Base-by-base conservation (phyloP, 257 asterid species). In the Solanum chiquidenum region DNA sequence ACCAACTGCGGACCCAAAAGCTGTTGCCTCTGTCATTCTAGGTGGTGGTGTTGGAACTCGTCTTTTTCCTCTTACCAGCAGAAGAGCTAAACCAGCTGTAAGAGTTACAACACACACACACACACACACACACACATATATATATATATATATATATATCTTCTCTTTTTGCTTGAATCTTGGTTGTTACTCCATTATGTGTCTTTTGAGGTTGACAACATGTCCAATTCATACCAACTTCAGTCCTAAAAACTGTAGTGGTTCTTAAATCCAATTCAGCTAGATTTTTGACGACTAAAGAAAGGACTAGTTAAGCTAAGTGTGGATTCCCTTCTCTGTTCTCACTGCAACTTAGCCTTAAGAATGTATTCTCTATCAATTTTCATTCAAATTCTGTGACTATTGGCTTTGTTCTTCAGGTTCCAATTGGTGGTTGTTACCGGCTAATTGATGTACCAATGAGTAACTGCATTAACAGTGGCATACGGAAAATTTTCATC, bases 1-100 rank as follows among this genome's bases (percentile, higher is more conserved):
- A 10, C 73, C 90, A 7, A 90, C 90, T 68, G 98, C 91, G 85
- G 97, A 97, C 90, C 99, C 99, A 5, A 94, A 90, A 86, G 76
- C 88, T 38, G 98, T 97, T 40, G 99, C 99, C 72, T 89, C 99
- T 0, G 93, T 97, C 86, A 94, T 97, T 83, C 90, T 97, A 85
- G 99, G 99, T 73, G 98, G 98, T 20, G 98, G 99, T 75, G 99
- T 99, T 7, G 99, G 99, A 42, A 95, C 98, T 71, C 98, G 99
- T n/a, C 98, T 97, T 83, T 94, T 94, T 86, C 99, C 99, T 83
- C 99, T 97, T 72, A 97, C 99, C 21, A 91, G 95, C 91, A 93
- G 89, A 92, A 94, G 98, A 90, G 95, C 99, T 75, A 97, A 95
- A 90, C 99, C 99, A 29, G 99, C 99, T 44, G 99, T 97, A 92